These are phyloP conservation scores for Calonectria fujianensis DNA, from an alignment of 2,329 filamentous ascomycete species.

Conservation along the genomic window DNA sequence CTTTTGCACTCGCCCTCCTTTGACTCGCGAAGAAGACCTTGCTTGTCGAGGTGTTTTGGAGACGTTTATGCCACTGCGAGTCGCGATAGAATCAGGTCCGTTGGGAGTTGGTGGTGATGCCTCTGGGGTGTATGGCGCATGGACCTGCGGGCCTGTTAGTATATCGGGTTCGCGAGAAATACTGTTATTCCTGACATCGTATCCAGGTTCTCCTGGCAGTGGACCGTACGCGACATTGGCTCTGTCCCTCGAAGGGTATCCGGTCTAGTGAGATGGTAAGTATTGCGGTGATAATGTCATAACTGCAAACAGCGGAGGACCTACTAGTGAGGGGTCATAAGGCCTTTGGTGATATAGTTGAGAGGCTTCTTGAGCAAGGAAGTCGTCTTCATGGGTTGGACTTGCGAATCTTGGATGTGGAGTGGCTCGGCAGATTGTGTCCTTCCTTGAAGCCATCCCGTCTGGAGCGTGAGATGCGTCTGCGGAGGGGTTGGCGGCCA, in stretches of 20 bases:
- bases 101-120: slow-evolving; percentile 68
- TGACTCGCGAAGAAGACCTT: slow-evolving; percentile 43
- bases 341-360: slow-evolving; percentile 45
- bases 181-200: slow-evolving; percentile 44
- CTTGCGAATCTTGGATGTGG: slow-evolving; percentile 45
- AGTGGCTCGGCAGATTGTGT: slow-evolving; percentile 37
- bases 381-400: slow-evolving; percentile 48
- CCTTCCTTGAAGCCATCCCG: slow-evolving; percentile 36
- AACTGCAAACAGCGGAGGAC: slow-evolving; percentile 11
- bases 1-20: slow-evolving; percentile 51
- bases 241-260: slow-evolving; percentile 39
- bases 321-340: slow-evolving; percentile 46
- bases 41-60: slow-evolving; percentile 47
- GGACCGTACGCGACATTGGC: slow-evolving; percentile 46
- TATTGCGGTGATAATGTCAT: background rate
- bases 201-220: slow-evolving; percentile 48
- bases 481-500: slow-evolving; percentile 41
- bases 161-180: background rate
- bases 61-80: slow-evolving; percentile 61
- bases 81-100: slow-evolving; percentile 56
- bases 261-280: slow-evolving; percentile 39
- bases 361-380: slow-evolving; percentile 45
- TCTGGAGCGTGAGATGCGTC: slow-evolving; percentile 43
- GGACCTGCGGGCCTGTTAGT: slow-evolving; percentile 42
- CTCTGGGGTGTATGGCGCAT: slow-evolving; percentile 64